phyloP scores from a whole-genome alignment of 805 yeast species.

The Candida ipomoeae region DNA sequence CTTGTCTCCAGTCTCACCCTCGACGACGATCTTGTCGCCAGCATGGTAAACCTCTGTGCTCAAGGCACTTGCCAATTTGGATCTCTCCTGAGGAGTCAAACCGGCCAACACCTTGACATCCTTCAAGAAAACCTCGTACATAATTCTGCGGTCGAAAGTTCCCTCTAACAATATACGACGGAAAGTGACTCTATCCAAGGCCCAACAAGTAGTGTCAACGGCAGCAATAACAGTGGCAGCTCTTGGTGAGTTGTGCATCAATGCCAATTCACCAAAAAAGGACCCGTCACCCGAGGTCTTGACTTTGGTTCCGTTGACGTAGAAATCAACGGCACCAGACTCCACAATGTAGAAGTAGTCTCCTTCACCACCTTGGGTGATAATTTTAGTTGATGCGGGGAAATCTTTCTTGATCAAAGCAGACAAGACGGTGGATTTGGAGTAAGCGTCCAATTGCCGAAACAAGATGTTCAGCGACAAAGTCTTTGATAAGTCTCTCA shows the following conservation, averaged over 20 bases:
- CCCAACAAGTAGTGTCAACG: slow-evolving; percentile 70
- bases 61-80: slow-evolving; percentile 91
- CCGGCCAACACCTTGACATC: slow-evolving; percentile 78
- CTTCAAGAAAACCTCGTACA: slow-evolving; percentile 85
- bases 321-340: slow-evolving; percentile 76
- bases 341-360: slow-evolving; percentile 88
- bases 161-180: slow-evolving; percentile 87
- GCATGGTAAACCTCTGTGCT: slow-evolving; percentile 67
- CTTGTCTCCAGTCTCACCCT: slow-evolving; percentile 66
- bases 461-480: slow-evolving; percentile 83
- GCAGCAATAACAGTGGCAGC: slow-evolving; percentile 88
- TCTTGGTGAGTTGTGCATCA: slow-evolving; percentile 96
- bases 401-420: slow-evolving; percentile 77
- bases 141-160: slow-evolving; percentile 81
- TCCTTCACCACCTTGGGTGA: slow-evolving; percentile 91
- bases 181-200: slow-evolving; percentile 88
- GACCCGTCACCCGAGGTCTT: slow-evolving; percentile 80
- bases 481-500: slow-evolving; percentile 61
- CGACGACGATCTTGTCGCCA: slow-evolving; percentile 72
- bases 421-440: slow-evolving; percentile 70
- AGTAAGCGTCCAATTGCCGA: slow-evolving; percentile 72
- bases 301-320: slow-evolving; percentile 66
- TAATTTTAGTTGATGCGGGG: slow-evolving; percentile 58
- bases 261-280: slow-evolving; percentile 93
- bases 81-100: slow-evolving; percentile 75